A percentile compares a stretch with the other conserved stretches of the same genome.
Evolutionary conservation across 345 rosid species (phyloP).

Genomic region (Nasturtium officinale): DNA sequence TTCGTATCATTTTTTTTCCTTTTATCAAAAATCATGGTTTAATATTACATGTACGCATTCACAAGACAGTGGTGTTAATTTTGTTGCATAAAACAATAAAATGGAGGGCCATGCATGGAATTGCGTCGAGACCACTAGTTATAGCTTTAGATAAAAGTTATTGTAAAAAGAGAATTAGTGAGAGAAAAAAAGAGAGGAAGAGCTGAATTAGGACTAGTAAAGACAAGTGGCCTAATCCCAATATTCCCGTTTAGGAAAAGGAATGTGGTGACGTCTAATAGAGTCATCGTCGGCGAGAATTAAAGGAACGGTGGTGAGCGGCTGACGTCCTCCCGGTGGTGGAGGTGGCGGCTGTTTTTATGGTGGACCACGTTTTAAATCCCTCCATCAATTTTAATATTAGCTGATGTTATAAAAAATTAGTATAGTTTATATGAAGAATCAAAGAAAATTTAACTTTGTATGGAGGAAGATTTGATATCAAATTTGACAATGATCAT

Average conservation of each 20-base stretch:
- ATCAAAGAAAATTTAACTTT: neutral
- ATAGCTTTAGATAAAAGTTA: constrained; percentile 46
- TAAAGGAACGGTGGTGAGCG: constrained; percentile 2
- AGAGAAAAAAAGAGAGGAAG: constrained; percentile 21
- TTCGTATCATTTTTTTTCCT: neutral
- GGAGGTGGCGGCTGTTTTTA: constrained; percentile 34
- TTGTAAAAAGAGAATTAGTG: no score
- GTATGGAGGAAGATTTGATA: neutral
- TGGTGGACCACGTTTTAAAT: constrained; percentile 24
- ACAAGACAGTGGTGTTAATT: constrained; percentile 10
- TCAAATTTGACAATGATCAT: neutral
- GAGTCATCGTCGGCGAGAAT: constrained; percentile 16
- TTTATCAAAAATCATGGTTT: neutral
- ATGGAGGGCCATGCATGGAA: no score
- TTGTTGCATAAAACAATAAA: constrained; percentile 19
- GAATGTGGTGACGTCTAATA: neutral
- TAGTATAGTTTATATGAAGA: neutral
- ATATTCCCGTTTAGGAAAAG: constrained; percentile 38
- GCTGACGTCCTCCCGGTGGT: constrained; percentile 25
- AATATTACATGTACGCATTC: no score
- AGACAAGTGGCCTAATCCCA: constrained; percentile 19
- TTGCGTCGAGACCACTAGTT: constrained; percentile 40
- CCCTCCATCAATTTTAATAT: constrained; percentile 9
- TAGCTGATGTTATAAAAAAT: neutral
- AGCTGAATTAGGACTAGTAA: constrained; percentile 32